A percentile compares a stretch with the other conserved stretches of the same genome.
Evolutionary conservation across 2,329 filamentous ascomycete species (phyloP).

Genomic region (Didymella segeticola): DNA sequence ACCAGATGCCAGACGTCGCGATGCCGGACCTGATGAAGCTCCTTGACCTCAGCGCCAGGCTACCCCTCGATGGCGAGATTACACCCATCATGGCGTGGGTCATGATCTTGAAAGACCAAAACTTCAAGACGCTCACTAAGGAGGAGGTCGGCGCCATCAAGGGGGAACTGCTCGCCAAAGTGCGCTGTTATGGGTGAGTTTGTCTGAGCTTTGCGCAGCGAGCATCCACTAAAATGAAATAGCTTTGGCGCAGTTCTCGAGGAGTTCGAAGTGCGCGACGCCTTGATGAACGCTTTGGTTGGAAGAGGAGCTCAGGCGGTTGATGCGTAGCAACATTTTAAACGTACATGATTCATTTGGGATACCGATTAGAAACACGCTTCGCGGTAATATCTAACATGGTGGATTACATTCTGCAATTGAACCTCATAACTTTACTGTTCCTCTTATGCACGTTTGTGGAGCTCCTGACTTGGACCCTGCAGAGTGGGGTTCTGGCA

Average conservation of each 20-base stretch:
- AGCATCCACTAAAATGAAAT: constrained; percentile 15
- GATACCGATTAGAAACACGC: neutral
- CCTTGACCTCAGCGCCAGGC: constrained; percentile 80
- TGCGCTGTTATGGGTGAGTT: constrained; percentile 89
- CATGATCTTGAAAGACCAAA: constrained; percentile 67
- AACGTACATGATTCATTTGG: neutral
- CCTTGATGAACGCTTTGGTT: constrained; percentile 73
- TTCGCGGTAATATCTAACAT: constrained; percentile 33
- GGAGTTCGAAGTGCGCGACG: constrained; percentile 78
- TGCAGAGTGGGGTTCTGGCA: constrained; percentile 15
- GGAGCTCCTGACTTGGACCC: constrained; percentile 12
- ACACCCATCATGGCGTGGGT: constrained; percentile 97
- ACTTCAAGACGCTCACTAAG: constrained; percentile 68
- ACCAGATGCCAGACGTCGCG: constrained; percentile 77
- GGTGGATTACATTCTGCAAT: constrained; percentile 22
- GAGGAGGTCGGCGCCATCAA: constrained; percentile 76
- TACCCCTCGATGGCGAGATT: constrained; percentile 87
- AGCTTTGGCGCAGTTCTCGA: constrained; percentile 74
- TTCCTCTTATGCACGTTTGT: constrained; percentile 15
- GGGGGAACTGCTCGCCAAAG: constrained; percentile 77
- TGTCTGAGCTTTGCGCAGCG: neutral
- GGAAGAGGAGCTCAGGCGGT: constrained; percentile 52
- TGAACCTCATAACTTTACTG: constrained; percentile 13
- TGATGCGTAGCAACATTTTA: constrained; percentile 3
- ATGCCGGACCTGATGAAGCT: constrained; percentile 80